These are phyloP conservation scores for Dendrobium catenatum DNA, from an alignment of 106 monocot genomes.

Conservation along the genomic window DNA sequence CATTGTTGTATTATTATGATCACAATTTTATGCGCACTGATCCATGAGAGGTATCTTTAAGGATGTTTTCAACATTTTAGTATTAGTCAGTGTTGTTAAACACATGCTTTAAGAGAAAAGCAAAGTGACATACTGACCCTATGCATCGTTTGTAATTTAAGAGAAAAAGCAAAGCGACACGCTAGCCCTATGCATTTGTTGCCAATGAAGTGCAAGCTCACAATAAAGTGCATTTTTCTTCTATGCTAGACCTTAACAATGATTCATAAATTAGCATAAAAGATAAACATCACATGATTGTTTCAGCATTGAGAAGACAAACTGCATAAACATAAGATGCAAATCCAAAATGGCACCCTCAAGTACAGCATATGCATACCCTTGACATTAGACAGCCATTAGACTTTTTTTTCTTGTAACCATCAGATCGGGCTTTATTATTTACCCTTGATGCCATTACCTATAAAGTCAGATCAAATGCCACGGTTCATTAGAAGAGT, in stretches of 20 bases:
- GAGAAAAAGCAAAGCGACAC: background rate
- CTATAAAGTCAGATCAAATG: slow-evolving; percentile 28
- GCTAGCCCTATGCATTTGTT: no score
- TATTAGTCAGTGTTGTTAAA: no score
- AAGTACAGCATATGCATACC: slow-evolving; percentile 22
- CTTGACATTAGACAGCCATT: slow-evolving; percentile 22
- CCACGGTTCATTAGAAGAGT: slow-evolving; percentile 1
- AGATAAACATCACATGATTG: background rate
- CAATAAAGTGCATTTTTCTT: no score
- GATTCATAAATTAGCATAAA: background rate
- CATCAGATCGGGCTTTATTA: slow-evolving; percentile 17
- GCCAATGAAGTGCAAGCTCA: no score
- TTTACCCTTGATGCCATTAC: slow-evolving; percentile 54
- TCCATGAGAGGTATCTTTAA: no score
- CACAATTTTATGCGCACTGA: background rate
- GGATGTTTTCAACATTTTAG: background rate
- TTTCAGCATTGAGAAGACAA: background rate
- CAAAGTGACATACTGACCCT: background rate
- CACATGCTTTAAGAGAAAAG: no score
- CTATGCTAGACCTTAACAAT: background rate
- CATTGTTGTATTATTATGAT: background rate
- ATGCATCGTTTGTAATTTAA: background rate
- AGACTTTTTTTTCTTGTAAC: slow-evolving; percentile 5
- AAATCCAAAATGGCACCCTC: slow-evolving; percentile 1
- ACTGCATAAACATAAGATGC: background rate